These are phyloP conservation scores for Blakeslea trispora DNA, from an alignment of 371 early-diverging fungal genomes.

Conservation along the genomic window DNA sequence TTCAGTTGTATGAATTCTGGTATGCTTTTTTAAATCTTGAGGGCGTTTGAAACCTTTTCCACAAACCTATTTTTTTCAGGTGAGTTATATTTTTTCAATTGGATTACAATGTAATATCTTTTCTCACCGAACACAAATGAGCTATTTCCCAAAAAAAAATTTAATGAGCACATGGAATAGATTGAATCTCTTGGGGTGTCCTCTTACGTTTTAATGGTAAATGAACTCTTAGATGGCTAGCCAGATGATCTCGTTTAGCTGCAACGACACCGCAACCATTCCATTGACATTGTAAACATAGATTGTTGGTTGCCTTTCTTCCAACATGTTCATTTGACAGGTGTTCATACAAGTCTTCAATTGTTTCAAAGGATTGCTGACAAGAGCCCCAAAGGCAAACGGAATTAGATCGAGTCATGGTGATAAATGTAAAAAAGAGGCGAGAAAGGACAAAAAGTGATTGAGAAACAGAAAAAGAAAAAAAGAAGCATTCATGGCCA, in stretches of 20 bases:
- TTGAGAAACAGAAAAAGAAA: background rate
- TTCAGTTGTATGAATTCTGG: constrained; percentile 75
- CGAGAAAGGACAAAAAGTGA: constrained; percentile 1
- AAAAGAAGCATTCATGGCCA: background rate
- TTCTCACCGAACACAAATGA: constrained; percentile 26
- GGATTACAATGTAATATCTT: background rate
- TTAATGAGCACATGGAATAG: too few relatives aligned
- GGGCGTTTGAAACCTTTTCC: constrained; percentile 89
- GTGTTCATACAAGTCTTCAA: constrained; percentile 81
- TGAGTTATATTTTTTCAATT: background rate
- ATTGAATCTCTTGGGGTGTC: too few relatives aligned
- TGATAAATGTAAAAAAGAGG: background rate
- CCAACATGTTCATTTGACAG: constrained; percentile 88
- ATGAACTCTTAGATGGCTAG: constrained; percentile 88
- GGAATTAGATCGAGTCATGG: constrained; percentile 11
- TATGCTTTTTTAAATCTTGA: constrained; percentile 94
- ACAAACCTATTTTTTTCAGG: constrained; percentile 59
- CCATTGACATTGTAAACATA: constrained; percentile 89
- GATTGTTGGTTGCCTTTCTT: constrained; percentile 84
- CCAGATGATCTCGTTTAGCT: constrained; percentile 91
- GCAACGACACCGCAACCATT: constrained; percentile 71
- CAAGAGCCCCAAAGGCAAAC: constrained; percentile 60
- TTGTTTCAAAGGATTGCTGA: constrained; percentile 58
- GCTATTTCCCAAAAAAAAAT: too few relatives aligned
- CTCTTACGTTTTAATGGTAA: constrained; percentile 81